Percentiles rank a stretch among this genome's conserved stretches.
Conservation (phyloP, 768 basidiomycete species). For the Antrodiella citrinella region DNA sequence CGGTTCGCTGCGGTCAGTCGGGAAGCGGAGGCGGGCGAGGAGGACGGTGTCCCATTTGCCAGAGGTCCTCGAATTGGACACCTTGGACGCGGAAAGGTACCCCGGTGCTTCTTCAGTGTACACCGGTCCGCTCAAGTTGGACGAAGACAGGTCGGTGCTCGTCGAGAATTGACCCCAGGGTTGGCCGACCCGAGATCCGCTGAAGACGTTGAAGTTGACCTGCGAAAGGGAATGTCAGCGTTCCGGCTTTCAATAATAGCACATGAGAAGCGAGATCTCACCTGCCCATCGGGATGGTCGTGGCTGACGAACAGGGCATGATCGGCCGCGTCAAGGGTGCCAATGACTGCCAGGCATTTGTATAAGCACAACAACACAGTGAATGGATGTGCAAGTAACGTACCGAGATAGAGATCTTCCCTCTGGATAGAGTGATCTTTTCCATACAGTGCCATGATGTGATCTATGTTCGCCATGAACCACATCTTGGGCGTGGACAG, state of each 20-base stretch:
- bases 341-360: slow-evolving; percentile 41
- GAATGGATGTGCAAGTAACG: slow-evolving; percentile 10
- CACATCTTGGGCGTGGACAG: slow-evolving; percentile 60
- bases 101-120: slow-evolving; percentile 35
- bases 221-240: slow-evolving; percentile 19
- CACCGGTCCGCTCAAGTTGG: slow-evolving; percentile 35
- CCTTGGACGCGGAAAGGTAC: slow-evolving; percentile 38
- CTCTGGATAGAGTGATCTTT: slow-evolving; percentile 24
- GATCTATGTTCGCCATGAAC: slow-evolving; percentile 63
- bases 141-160: slow-evolving; percentile 34
- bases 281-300: slow-evolving; percentile 53
- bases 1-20: slow-evolving; percentile 49
- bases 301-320: slow-evolving; percentile 75
- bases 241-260: slow-evolving; percentile 1
- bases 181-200: slow-evolving; percentile 38
- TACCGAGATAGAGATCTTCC: slow-evolving; percentile 30
- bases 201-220: slow-evolving; percentile 67
- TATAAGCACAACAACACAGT: background rate
- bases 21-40: slow-evolving; percentile 58
- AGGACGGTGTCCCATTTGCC: slow-evolving; percentile 50
- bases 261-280: slow-evolving; percentile 1
- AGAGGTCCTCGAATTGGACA: slow-evolving; percentile 33
- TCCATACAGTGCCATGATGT: slow-evolving; percentile 51
- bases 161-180: slow-evolving; percentile 71
- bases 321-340: slow-evolving; percentile 60